Base-by-base conservation (phyloP, 768 basidiomycete species). In the Boletus fagicola region DNA sequence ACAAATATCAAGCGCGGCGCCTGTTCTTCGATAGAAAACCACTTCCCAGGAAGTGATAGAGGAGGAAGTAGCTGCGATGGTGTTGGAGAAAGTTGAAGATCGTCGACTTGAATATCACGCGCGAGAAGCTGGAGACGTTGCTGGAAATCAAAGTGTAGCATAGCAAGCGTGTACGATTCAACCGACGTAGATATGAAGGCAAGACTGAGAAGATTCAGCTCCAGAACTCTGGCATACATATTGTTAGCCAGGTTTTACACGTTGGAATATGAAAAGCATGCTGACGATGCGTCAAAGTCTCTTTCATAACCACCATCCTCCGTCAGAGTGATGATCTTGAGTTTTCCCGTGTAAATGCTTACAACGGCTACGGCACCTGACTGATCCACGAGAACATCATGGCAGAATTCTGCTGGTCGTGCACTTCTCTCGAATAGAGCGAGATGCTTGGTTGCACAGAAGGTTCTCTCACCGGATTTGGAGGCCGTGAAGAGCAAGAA, bases 321-420 rank as follows among this genome's bases (percentile, higher is more conserved):
- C 15, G 64, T 61, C 22, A 93, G 68, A 13, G 68, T 67, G 20
- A 93, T 70, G 20, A 89, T 74, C 64, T 83, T 90, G 44, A 94
- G 77, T 64, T 83, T 90, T 40, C 88, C 87, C 0, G 77, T 75
- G 65, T 90, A 92, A 59, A 84, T 82, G 70, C 82, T 84, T 24
- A 81, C 83, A 20, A 89, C 73, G 3, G 82, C 87, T 13, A 87
- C 53, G 20, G 76, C 72, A 16, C 88, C 87, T 6, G 79, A 78
- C 1, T 84, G 82, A 62, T 88, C 79, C n/a, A 92, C 77, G 24
- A 88, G 65, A 18, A 90, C 73, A 60, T 87, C 82, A 38, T 83
- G 87, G 66, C 83, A 85, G 72, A 86, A 90, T 69, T 93, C 91
- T 11, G 87, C 81, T 5, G 75, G 74, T 15, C 87, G 80, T n/a